phyloP scores from a whole-genome alignment of 2,329 filamentous ascomycete species.

The Rutstroemia sp. region DNA sequence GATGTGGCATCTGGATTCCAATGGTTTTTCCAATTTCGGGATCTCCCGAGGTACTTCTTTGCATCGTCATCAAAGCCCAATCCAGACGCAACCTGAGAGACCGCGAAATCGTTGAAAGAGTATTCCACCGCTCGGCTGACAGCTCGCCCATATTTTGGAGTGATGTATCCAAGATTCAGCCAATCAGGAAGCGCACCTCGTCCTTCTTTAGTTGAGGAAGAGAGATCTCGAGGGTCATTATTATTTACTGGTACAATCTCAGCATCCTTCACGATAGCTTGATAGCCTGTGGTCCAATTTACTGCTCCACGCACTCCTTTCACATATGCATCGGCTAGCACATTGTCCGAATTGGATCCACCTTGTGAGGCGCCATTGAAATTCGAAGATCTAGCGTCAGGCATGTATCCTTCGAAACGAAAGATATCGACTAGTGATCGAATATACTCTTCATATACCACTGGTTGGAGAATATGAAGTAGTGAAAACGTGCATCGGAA shows the following conservation, averaged over 20 bases:
- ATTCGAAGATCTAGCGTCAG: constrained; percentile 59
- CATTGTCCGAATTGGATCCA: constrained; percentile 63
- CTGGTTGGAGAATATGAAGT: constrained; percentile 57
- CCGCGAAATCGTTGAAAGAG: constrained; percentile 59
- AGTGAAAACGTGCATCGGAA: constrained; percentile 58
- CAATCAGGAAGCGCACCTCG: constrained; percentile 63
- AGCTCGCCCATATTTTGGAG: constrained; percentile 51
- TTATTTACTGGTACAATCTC: constrained; percentile 54
- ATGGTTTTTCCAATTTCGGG: constrained; percentile 65
- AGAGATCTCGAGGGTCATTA: constrained; percentile 41
- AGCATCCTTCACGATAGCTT: constrained; percentile 58
- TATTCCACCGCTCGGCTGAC: constrained; percentile 63
- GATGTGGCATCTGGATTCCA: constrained; percentile 54
- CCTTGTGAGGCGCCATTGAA: constrained; percentile 63
- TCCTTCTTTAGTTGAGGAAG: constrained; percentile 59
- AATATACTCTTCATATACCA: constrained; percentile 56
- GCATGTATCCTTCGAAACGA: constrained; percentile 55
- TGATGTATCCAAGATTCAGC: constrained; percentile 58
- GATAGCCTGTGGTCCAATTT: constrained; percentile 55
- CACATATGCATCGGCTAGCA: constrained; percentile 64
- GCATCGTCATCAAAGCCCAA: constrained; percentile 52
- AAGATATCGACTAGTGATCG: constrained; percentile 62
- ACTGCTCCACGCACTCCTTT: constrained; percentile 55
- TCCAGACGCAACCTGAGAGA: constrained; percentile 57
- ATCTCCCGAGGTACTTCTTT: constrained; percentile 52